These are phyloP conservation scores for Globisporangium lucens DNA, from an alignment of 352 stramenopile species.

Conservation along the genomic window DNA sequence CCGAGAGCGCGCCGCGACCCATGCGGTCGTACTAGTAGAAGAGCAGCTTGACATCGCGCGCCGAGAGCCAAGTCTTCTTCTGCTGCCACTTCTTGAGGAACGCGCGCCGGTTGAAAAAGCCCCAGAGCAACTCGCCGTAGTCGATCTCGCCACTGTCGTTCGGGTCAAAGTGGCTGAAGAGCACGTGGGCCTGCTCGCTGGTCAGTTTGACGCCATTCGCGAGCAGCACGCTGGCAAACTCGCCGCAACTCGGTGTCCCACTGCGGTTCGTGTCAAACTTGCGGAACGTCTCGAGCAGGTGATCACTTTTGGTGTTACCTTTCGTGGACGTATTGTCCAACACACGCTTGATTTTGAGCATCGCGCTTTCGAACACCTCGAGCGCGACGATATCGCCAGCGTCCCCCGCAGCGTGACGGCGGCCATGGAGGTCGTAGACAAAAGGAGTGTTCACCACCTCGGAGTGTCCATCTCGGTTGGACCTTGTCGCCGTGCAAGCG, in stretches of 20 bases:
- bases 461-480: not conserved
- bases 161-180: conserved; percentile 50
- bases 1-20: conserved; percentile 32
- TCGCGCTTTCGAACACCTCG: conserved; percentile 41
- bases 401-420: conserved; percentile 31
- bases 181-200: conserved; percentile 33
- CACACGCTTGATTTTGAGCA: conserved; percentile 54
- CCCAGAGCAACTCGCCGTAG: conserved; percentile 61
- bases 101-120: conserved; percentile 54
- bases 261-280: conserved; percentile 47
- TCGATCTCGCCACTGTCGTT: conserved; percentile 48
- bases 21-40: conserved; percentile 54
- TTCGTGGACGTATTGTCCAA: conserved; percentile 10
- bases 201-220: conserved; percentile 31
- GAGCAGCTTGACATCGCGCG: conserved; percentile 25
- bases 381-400: conserved; percentile 24
- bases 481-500: conserved; percentile 7
- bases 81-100: conserved; percentile 59
- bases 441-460: not conserved
- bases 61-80: conserved; percentile 27
- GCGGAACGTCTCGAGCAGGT: conserved; percentile 38
- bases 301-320: not conserved
- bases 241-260: conserved; percentile 38
- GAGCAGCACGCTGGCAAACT: conserved; percentile 40
- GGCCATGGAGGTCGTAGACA: conserved; percentile 68